Evolutionary conservation across 345 rosid genomes (phyloP), one percentile per base, ranked within the genome.

Genomic region (Eucalyptus polybractea): DNA sequence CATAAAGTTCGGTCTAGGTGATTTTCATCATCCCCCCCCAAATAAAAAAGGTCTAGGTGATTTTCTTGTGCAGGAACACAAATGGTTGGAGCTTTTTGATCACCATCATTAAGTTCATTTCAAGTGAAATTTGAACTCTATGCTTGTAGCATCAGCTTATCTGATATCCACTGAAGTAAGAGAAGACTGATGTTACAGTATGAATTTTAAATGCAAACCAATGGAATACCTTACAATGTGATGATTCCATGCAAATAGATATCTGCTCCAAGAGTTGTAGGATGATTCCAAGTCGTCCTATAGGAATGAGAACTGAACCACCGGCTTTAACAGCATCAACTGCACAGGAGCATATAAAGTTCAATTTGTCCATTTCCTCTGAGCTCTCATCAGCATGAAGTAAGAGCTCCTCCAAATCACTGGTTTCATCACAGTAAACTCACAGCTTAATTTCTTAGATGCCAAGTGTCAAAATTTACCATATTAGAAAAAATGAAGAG

Each of bases 301-400:
- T 90, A 13, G 98, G 92, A 90, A 97, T 88, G 89, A 97, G 93
- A 69, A 95, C 97, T 60, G 99, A 97, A 88, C 99, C 99, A 90
- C 98, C 97, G 85, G 93, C 95, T 91, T 90, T 93, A 88, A 96
- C 94, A 90, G 97, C 92, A 86, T 94, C 96, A 67, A 95, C 81
- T 60, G 94, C 91, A 89, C 96, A 94, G 10, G 97, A 92, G 91
- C 95, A 95, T 89, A 96, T 91, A 91, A 93, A 97, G 89, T 92
- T 94, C 89, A 96, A 90, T 87, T 95, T 96, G 93, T 96, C 95
- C 92, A 87, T 90, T 93, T 96, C 97, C 88, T 95, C 96, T 87
- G 49, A 81, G 60, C 60, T 54, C 60, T 54, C 60, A 54, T 54
- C 11, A 54, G 60, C 60, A 54, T 21, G 60, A 54, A 54, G 60